Evolutionary conservation across 225 moss, liverwort and hornwort species (phyloP), one percentile per base, ranked within the genome.

Genomic region (Bryoerythrophyllum caledonicum): DNA sequence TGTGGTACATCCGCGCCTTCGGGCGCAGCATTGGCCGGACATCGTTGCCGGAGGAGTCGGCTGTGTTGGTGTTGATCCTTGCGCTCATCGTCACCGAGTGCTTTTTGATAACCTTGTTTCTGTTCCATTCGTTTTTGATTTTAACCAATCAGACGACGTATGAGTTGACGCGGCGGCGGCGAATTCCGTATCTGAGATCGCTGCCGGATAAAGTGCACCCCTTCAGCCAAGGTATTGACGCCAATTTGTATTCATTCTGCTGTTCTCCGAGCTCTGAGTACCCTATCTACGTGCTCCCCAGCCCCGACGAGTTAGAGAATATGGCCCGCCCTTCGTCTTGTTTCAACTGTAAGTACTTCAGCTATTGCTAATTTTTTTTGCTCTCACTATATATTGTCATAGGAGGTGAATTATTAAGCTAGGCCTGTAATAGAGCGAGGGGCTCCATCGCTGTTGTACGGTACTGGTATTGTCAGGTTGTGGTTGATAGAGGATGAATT

Each of bases 41-140:
- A 37, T 87, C 93, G 81, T 75, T 95, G 35, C 75, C 82, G 37
- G 81, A 82, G 24, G 89, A 91, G 53, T 78, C 84, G 5, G 49
- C 84, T 7, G 82, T 93, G 34, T 60, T 95, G 81, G 80, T 84
- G 16, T 71, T 90, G 46, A 86, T 95, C 23, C 81, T 90, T 9
- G 89, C 83, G 51, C 99, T 99, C 67, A 76, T 91, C 44, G 85
- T 79, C 37, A 83, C 91, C 8, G 83, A 93, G 80, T 82, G 86
- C 66, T 99, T 99, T 70, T 83, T 99, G 19, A 74, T 91, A 25
- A 95, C 95, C 8, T 78, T 99, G 27, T 89, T 99, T 14, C 55
- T 91, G 41, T 99, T 99, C 77, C 99, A 99, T 63, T 86, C 86
- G 54, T 89, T 86, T 69, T 57, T 89, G 68, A 77, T 84, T 27